These are phyloP conservation scores for Spiraea crenata DNA, from an alignment of 331 rosid species.

Conservation along the genomic window DNA sequence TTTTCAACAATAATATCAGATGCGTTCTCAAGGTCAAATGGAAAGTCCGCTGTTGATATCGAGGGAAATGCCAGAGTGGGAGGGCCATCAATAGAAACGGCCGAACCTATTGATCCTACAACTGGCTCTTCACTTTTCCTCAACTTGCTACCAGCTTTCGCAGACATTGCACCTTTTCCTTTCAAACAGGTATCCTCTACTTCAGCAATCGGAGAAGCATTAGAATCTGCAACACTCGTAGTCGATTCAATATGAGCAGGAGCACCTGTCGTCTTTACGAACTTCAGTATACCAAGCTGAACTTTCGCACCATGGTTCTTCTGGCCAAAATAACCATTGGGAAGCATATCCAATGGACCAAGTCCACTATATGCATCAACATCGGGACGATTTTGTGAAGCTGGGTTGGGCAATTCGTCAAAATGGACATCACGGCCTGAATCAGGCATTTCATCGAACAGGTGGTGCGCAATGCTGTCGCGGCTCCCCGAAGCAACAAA, in stretches of 20 bases:
- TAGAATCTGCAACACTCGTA: slow-evolving; percentile 25
- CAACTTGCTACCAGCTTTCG: slow-evolving; percentile 27
- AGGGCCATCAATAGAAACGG: slow-evolving; percentile 33
- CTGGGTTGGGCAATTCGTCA: too few relatives aligned
- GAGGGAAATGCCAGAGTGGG: slow-evolving; percentile 89
- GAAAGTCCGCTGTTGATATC: slow-evolving; percentile 85
- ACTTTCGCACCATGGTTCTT: slow-evolving; percentile 65
- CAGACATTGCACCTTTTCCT: slow-evolving; percentile 26
- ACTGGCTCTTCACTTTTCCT: slow-evolving; percentile 30
- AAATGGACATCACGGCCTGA: slow-evolving; percentile 48
- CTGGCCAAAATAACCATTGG: slow-evolving; percentile 77
- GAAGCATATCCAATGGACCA: slow-evolving; percentile 55
- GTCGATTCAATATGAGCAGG: slow-evolving; percentile 40
- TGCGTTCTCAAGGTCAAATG: slow-evolving; percentile 71
- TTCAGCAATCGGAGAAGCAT: slow-evolving; percentile 23
- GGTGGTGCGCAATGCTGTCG: slow-evolving; percentile 1
- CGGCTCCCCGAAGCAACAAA: too few relatives aligned
- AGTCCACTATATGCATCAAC: slow-evolving; percentile 51
- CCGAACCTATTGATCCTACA: slow-evolving; percentile 21
- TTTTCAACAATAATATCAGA: slow-evolving; percentile 73
- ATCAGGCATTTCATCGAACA: slow-evolving; percentile 53
- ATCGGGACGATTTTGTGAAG: slow-evolving; percentile 8
- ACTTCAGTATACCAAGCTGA: slow-evolving; percentile 83
- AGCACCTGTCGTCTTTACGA: slow-evolving; percentile 59
- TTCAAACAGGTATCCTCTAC: slow-evolving; percentile 23